These are phyloP conservation scores for Phytophthora parvispora DNA, from an alignment of 352 stramenopile genomes.

Conservation along the genomic window DNA sequence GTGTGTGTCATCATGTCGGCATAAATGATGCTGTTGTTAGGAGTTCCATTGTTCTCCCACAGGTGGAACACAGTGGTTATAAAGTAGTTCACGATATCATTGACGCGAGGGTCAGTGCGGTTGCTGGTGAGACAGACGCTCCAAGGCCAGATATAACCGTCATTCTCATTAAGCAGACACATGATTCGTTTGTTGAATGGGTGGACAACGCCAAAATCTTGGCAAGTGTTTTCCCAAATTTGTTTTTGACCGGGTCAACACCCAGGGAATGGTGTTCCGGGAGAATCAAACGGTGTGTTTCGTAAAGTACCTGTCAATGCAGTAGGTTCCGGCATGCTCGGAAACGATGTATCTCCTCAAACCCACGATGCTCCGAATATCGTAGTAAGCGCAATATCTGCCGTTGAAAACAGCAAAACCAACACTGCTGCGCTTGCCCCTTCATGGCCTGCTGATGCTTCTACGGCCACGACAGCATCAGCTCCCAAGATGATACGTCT, in stretches of 20 bases:
- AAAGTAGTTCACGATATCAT: conserved; percentile 5
- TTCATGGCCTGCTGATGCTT: too few species aligned
- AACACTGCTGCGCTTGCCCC: too few species aligned
- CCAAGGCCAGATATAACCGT: background rate
- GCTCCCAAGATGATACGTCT: too few species aligned
- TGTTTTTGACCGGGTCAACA: conserved; percentile 7
- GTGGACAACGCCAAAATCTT: conserved; percentile 16
- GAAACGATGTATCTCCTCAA: too few species aligned
- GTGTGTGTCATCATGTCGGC: background rate
- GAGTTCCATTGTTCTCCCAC: background rate
- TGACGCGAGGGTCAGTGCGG: background rate
- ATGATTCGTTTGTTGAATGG: conserved; percentile 9
- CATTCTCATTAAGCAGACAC: conserved; percentile 3
- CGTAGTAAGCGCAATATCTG: too few species aligned
- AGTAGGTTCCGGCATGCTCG: too few species aligned
- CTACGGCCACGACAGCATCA: too few species aligned
- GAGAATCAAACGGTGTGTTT: too few species aligned
- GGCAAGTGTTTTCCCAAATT: conserved; percentile 11
- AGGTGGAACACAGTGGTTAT: background rate
- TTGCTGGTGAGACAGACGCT: background rate
- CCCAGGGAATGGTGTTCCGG: too few species aligned
- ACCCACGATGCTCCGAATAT: too few species aligned
- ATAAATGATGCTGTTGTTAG: background rate
- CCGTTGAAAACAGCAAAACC: too few species aligned
- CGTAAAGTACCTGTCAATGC: too few species aligned